phyloP scores from a whole-genome alignment of 306 rosid genomes.

The Cucurbita pepo region DNA sequence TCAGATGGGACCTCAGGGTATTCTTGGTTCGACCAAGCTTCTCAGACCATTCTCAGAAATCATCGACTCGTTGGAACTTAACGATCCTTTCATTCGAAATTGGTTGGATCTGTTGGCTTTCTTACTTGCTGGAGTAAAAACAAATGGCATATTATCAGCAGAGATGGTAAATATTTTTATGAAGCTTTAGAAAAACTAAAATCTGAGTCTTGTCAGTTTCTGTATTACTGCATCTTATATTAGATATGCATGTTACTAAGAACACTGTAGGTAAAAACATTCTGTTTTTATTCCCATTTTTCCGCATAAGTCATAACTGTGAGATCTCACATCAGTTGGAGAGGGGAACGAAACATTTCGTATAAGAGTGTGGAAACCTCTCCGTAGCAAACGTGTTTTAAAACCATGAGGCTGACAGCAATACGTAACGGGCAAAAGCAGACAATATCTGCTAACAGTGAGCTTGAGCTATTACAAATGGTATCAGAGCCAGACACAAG shows the following conservation, averaged over 20 bases:
- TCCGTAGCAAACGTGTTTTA: no score
- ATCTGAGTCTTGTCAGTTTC: neutral
- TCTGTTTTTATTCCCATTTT: neutral
- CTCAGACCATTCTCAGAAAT: conserved; percentile 80
- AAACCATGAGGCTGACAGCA: no score
- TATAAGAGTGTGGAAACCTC: no score
- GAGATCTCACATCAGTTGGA: no score
- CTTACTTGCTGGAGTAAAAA: conserved; percentile 93
- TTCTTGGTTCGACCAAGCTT: conserved; percentile 68
- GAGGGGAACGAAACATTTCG: no score
- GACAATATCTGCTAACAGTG: no score
- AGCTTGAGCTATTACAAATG: no score
- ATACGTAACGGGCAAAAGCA: no score
- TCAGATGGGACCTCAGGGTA: conserved; percentile 81
- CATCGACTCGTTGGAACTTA: conserved; percentile 55
- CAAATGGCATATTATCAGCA: conserved; percentile 67
- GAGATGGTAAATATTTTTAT: conserved; percentile 60
- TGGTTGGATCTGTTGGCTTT: conserved; percentile 82
- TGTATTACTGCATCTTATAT: neutral
- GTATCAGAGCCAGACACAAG: no score
- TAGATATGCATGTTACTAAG: neutral
- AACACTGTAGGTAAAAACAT: neutral
- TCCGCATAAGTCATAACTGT: neutral
- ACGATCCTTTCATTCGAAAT: conserved; percentile 62
- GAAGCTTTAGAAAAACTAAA: neutral